A percentile compares a stretch with the other conserved stretches of the same genome.
phyloP scores from a whole-genome alignment of 495 filamentous ascomycete species.

The Penicillium paradoxum region DNA sequence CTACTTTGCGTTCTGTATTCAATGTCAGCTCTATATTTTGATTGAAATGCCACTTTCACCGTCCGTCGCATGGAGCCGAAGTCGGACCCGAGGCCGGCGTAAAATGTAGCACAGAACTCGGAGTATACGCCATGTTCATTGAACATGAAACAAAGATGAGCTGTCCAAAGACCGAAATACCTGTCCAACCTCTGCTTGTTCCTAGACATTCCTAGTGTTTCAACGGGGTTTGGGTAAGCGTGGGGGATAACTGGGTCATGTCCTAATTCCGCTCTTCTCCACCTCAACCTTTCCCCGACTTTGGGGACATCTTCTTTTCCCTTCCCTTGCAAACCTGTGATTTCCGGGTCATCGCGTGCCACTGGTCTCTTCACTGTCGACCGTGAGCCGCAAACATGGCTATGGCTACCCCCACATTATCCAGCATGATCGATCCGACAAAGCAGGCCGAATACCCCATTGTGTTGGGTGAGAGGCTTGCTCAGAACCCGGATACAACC shows the following conservation, averaged over 20 bases:
- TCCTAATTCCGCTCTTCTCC: not conserved
- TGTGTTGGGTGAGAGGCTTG: slow-evolving; percentile 39
- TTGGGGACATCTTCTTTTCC: not conserved
- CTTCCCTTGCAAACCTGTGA: not conserved
- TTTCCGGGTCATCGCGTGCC: not conserved
- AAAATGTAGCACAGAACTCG: slow-evolving; percentile 5
- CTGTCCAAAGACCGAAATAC: not conserved
- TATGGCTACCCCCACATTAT: slow-evolving; percentile 37
- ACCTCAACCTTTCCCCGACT: slow-evolving; percentile 7
- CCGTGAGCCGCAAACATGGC: slow-evolving; percentile 29
- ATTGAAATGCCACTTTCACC: not conserved
- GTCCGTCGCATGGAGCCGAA: not conserved
- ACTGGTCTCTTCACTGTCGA: not conserved
- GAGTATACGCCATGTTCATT: not conserved
- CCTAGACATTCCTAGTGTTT: too few relatives aligned
- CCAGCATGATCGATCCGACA: slow-evolving; percentile 44
- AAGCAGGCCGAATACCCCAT: slow-evolving; percentile 48
- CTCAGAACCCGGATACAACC: slow-evolving; percentile 20
- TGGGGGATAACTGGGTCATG: slow-evolving; percentile 1
- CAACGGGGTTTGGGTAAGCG: not conserved
- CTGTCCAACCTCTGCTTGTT: too few relatives aligned
- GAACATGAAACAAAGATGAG: not conserved
- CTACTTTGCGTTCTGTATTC: slow-evolving; percentile 1
- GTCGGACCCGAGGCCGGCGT: slow-evolving; percentile 5
- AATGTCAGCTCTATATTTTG: not conserved